Evolutionary conservation across 2,329 filamentous ascomycete species (phyloP), one percentile per base, ranked within the genome.

Genomic region (Cryphonectria nitschkei): DNA sequence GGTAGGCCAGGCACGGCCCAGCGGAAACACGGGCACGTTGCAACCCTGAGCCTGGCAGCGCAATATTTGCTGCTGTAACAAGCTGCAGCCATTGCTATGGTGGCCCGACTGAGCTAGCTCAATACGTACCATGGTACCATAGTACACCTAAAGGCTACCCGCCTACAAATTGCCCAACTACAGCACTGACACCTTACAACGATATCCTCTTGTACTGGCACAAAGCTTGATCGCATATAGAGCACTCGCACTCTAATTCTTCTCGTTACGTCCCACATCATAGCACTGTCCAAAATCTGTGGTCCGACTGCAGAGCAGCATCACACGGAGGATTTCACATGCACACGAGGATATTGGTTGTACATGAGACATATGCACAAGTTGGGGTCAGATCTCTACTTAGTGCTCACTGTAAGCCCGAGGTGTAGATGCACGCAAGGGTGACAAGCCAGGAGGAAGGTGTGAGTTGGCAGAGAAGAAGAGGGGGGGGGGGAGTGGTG

Each of bases 381-480:
- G 26, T 3, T 29, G 14, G 54, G 29, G 54, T 58, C 29, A 32
- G 29, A 32, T 32, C 54, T 58, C 34, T 61, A 22, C 66, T 41
- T 26, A 60, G 46, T 54, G 69, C 66, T 68, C 66, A 65, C 66
- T 68, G 69, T 61, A 71, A 61, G 22, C 58, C 58, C 34, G 58
- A 39, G 58, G 58, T 61, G 58, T 56, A 66, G 32, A 41, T 65
- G 66, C 52, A 52, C 37, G 58, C 50, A 62, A 68, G n/a, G 43
- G 65, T 67, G 65, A 64, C 41, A 22, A 0, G 58, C 19, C 58
- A 11, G 56, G 14, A 19, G 13, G 56, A 14, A 60, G 32, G 26
- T 19, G 29, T 56, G 58, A 16, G 58, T 39, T 34, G 34, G 34
- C 34, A 26, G 26, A 26, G 26, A 26, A 26, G 34, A 8, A 14